Conservation (phyloP, 306 rosid genomes). For the Lathyrus sativus region DNA sequence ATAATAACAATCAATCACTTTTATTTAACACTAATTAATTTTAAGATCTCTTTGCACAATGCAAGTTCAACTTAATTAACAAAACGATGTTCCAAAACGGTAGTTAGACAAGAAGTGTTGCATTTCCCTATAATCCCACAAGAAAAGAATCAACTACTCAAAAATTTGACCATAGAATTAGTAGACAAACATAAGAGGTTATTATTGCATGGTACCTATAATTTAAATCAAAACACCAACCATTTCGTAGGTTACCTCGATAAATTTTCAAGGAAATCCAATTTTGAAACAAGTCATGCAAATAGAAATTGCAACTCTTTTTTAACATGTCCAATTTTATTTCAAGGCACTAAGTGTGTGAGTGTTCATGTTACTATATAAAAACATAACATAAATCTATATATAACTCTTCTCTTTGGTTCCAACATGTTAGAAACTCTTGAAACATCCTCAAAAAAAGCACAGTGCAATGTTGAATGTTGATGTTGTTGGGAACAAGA, state of each 20-base stretch:
- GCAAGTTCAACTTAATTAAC: slow-evolving; percentile 44
- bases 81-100: slow-evolving; percentile 45
- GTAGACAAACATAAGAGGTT: slow-evolving; percentile 47
- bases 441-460: slow-evolving; percentile 18
- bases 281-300: slow-evolving; percentile 69
- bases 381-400: background rate
- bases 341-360: slow-evolving; percentile 60
- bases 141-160: slow-evolving; percentile 43
- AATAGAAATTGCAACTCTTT: slow-evolving; percentile 49
- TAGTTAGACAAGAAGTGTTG: slow-evolving; percentile 64
- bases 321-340: slow-evolving; percentile 53
- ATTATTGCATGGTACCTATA: slow-evolving; percentile 58
- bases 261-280: slow-evolving; percentile 49
- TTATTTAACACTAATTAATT: background rate
- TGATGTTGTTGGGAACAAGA: slow-evolving; percentile 62
- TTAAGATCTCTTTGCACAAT: slow-evolving; percentile 5
- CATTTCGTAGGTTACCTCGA: slow-evolving; percentile 45
- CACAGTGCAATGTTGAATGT: slow-evolving; percentile 53
- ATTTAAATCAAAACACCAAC: slow-evolving; percentile 56
- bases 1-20: slow-evolving; percentile 7
- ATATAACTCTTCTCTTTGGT: slow-evolving; percentile 25
- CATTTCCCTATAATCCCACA: slow-evolving; percentile 43
- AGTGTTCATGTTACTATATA: slow-evolving; percentile 38
- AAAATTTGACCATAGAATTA: slow-evolving; percentile 53
- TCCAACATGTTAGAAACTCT: slow-evolving; percentile 41